Base-by-base conservation (phyloP, 345 rosid species). In the Conringia planisiliqua region DNA sequence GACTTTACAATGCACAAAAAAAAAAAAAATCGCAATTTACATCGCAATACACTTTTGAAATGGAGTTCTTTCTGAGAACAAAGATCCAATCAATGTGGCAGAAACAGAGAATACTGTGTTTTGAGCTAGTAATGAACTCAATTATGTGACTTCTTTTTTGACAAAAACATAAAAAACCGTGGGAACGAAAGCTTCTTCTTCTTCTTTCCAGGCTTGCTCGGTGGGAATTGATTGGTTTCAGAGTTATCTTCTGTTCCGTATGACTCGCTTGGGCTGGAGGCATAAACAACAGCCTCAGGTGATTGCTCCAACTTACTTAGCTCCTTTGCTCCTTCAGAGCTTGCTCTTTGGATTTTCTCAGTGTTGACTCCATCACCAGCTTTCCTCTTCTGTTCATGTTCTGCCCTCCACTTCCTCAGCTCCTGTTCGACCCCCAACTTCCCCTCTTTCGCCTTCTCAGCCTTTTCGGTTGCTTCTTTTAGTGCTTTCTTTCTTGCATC, bases 341-440 rank as follows among this genome's bases (percentile, higher is more conserved):
- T 82, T 70, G 27, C 38, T 22, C 76, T 77, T 6, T 72, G 90
- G 79, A 38, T 76, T 75, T 62, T 83, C 39, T 8, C 55, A 51
- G 71, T 56, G 61, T 52, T 80, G n/a, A 42, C 65, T 71, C 79
- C 89, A 59, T 54, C 70, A 32, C 65, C 70, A 33, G 85, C 84
- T 80, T 85, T 88, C 62, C 96, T 80, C 60, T 76, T 82, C 65
- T 84, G 92, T 85, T 88, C 94, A 5, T 89, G 87, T 65, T 93
- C 98, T 20, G 88, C 85, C 70, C 97, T 87, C 97, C 97, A 91
- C 55, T 80, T 87, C 80, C 98, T 83, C 68, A 91, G 63, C 82
- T 93, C 97, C 9, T 93, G 96, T 70, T 93, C 98, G 32, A 86
- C 81, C 22, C 88, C 93, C 70, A 89, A 62, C 75, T 91, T 93